A percentile compares a stretch with the other conserved stretches of the same genome.
Conservation (phyloP, 805 yeast species). For the Komagataella ulmi region DNA sequence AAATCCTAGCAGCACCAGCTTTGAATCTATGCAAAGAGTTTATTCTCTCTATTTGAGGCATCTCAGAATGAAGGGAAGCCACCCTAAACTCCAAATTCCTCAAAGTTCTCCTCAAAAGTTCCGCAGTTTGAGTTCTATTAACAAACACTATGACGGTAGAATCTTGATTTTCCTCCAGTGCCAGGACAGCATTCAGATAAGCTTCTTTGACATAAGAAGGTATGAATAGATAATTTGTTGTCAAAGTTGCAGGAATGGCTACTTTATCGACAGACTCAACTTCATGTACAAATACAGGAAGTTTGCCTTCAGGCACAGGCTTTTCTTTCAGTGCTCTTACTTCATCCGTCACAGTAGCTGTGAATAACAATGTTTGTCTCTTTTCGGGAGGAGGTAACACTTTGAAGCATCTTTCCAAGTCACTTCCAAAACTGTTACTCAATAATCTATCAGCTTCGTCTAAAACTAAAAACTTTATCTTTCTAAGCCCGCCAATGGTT, state of each 20-base stretch:
- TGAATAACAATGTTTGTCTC: conserved; percentile 83
- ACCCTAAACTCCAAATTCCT: conserved; percentile 65
- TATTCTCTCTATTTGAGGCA: conserved; percentile 88
- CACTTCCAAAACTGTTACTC: conserved; percentile 72
- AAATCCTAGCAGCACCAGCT: conserved; percentile 86
- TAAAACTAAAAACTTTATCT: conserved; percentile 70
- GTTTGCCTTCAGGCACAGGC: conserved; percentile 40
- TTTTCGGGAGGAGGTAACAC: conserved; percentile 56
- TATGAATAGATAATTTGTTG: conserved; percentile 53
- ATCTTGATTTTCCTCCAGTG: conserved; percentile 46
- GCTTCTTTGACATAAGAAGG: conserved; percentile 90
- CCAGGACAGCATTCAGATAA: conserved; percentile 56
- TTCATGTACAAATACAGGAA: conserved; percentile 58
- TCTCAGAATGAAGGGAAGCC: conserved; percentile 84
- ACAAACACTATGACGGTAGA: conserved; percentile 80
- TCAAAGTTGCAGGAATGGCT: conserved; percentile 66
- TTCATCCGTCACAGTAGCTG: conserved; percentile 93
- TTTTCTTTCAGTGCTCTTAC: conserved; percentile 68
- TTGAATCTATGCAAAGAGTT: conserved; percentile 86
- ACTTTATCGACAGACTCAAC: conserved; percentile 61
- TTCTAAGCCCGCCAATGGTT: conserved; percentile 61
- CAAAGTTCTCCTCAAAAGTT: conserved; percentile 66
- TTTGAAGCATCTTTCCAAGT: conserved; percentile 58
- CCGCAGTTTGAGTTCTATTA: conserved; percentile 84
- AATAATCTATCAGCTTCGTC: conserved; percentile 95